Evolutionary conservation across 495 filamentous ascomycete genomes (phyloP).

Genomic region (Wilcoxina mikolae): DNA sequence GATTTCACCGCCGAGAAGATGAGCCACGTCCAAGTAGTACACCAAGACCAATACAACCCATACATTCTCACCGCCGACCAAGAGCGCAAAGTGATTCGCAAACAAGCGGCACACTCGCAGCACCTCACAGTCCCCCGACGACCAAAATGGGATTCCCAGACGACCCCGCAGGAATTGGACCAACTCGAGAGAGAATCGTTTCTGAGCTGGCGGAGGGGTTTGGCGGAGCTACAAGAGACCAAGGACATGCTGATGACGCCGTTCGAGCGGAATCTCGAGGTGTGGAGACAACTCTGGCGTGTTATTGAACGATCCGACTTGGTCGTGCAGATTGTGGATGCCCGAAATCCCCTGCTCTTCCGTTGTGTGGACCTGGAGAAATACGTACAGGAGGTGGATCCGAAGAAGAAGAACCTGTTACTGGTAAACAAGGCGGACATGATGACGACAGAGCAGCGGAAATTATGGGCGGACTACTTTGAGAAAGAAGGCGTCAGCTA

Average conservation of each 20-base stretch:
- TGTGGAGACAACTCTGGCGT: slow-evolving; percentile 97
- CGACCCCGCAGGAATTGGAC: slow-evolving; percentile 71
- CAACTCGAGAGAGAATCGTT: slow-evolving; percentile 63
- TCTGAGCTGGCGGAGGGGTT: slow-evolving; percentile 72
- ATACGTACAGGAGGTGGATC: slow-evolving; percentile 86
- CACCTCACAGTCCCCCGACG: slow-evolving; percentile 79
- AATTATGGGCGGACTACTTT: slow-evolving; percentile 79
- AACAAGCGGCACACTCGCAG: slow-evolving; percentile 62
- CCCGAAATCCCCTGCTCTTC: slow-evolving; percentile 85
- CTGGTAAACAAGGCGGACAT: slow-evolving; percentile 99
- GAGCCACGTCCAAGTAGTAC: slow-evolving; percentile 97
- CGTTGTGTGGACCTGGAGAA: slow-evolving; percentile 81
- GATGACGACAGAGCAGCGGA: slow-evolving; percentile 80
- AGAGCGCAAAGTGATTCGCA: slow-evolving; percentile 58
- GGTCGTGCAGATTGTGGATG: slow-evolving; percentile 97
- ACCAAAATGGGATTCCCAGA: slow-evolving; percentile 72
- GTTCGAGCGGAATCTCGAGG: slow-evolving; percentile 93
- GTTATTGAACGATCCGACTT: slow-evolving; percentile 95
- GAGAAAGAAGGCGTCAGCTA: slow-evolving; percentile 66
- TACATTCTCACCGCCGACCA: slow-evolving; percentile 82
- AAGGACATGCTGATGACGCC: slow-evolving; percentile 95
- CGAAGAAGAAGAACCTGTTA: slow-evolving; percentile 77
- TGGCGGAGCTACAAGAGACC: slow-evolving; percentile 84
- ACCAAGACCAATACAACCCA: slow-evolving; percentile 85
- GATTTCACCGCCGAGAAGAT: slow-evolving; percentile 99